Base-by-base conservation (phyloP, 2,329 filamentous ascomycete species). In the Coniochaeta sp. region DNA sequence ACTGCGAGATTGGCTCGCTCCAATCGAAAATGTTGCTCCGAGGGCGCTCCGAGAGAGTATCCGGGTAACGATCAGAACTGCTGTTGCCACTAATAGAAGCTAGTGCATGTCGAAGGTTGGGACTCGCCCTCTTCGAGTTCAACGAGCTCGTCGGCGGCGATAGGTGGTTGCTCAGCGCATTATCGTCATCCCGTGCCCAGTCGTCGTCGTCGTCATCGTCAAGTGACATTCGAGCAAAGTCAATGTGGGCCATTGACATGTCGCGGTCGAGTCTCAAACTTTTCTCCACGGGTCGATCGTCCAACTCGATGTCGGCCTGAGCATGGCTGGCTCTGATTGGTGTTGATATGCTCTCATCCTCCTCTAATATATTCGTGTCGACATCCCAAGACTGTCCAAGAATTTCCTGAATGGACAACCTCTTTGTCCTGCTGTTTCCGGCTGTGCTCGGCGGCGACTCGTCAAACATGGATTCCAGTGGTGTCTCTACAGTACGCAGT, bases 401-500 rank as follows among this genome's bases (percentile, higher is more conserved):
- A 19, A 85, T 84, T 64, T 85, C 83, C 56, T 85, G 83, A 40
- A 85, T 83, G 0, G 83, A 85, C 12, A 84, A 69, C 28, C 83
- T 76, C 66, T 84, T 85, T 2, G 78, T 75, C 68, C 79, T 84
- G 65, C 66, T 69, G 64, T 81, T 81, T 59, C 79, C 77, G 22
- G 31, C 54, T n/a, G 54, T 81, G 68, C 81, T 83, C 8, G 85
- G 83, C 38, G 87, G 88, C 16, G 89, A 90, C 67, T 93, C 89
- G 73, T 93, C 89, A 72, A 92, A 93, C 78, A 92, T 89, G 26
- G 86, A 90, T 68, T 92, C 89, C 57, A 92, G 77, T 17, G 89
- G 88, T 31, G 88, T 89, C 69, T 90, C 86, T 55, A 86, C 81
- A 36, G 85, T 83, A 62, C 86, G 84, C 59, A 83, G 80, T 63